These are phyloP conservation scores for Suillus clintonianus DNA, from an alignment of 768 basidiomycete genomes.

Conservation along the genomic window DNA sequence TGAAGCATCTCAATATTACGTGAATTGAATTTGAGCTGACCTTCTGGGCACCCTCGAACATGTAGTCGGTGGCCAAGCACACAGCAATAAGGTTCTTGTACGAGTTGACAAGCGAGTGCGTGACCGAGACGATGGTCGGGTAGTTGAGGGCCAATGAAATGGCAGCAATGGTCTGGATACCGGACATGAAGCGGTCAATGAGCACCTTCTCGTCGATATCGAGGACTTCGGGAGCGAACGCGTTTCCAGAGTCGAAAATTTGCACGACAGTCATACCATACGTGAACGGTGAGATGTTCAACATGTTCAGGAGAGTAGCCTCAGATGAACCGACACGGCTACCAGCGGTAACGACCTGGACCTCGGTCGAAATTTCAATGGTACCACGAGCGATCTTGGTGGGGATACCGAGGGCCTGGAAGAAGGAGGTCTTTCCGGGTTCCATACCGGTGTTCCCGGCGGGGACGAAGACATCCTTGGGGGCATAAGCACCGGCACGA, in stretches of 20 bases:
- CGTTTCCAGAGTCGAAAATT: slow-evolving; percentile 93
- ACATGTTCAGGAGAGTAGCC: slow-evolving; percentile 98
- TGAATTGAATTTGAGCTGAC: slow-evolving; percentile 43
- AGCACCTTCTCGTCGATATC: slow-evolving; percentile 93
- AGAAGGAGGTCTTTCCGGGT: slow-evolving; percentile 99
- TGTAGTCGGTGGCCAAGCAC: slow-evolving; percentile 89
- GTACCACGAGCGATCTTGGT: slow-evolving; percentile 99
- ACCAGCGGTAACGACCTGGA: slow-evolving; percentile 91
- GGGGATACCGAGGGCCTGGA: slow-evolving; percentile 99
- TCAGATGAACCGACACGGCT: slow-evolving; percentile 96
- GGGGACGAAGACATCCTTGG: slow-evolving; percentile 89
- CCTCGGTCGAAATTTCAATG: slow-evolving; percentile 97
- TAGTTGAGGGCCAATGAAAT: slow-evolving; percentile 95
- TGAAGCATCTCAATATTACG: slow-evolving; percentile 24
- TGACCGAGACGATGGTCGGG: slow-evolving; percentile 92
- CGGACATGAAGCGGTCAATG: slow-evolving; percentile 86
- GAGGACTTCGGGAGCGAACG: slow-evolving; percentile 87
- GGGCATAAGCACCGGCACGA: slow-evolving; percentile 95
- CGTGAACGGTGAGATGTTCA: slow-evolving; percentile 99
- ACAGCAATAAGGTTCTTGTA: slow-evolving; percentile 98
- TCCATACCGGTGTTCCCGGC: slow-evolving; percentile 99
- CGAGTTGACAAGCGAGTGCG: slow-evolving; percentile 95
- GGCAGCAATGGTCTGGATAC: slow-evolving; percentile 93
- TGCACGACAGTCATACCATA: slow-evolving; percentile 99
- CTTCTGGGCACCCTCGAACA: slow-evolving; percentile 93